Base-by-base conservation (phyloP, 139 green algal species). In the Desmodesmus armatus region DNA sequence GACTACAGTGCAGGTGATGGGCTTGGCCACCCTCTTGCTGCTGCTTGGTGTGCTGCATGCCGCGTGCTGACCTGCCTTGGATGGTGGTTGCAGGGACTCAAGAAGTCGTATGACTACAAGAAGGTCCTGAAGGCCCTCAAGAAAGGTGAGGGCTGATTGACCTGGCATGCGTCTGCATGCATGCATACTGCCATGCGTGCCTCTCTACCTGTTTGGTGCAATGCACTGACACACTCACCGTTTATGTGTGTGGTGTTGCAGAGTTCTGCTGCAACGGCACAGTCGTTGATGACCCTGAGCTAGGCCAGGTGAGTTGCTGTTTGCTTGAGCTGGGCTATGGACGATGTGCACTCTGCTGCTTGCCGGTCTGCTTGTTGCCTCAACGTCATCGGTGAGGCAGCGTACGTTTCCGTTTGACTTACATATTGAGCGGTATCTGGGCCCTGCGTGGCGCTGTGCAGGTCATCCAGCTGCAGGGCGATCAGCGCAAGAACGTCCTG, bases 261-360 rank as follows among this genome's bases (percentile, higher is more conserved):
- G 94, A 99, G 86, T 99, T 99, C 83, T 99, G 96, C 90, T 99
- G 97, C 95, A 99, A 99, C 95, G 97, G 97, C 62, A 97, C 91
- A 25, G 96, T 99, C 35, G 96, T 99, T 27, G 97, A 99, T 79
- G 97, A 99, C 85, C 65, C 91, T 35, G 97, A 99, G 90, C 90
- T 97, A 3, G 97, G 97, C 63, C 91, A 97, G 85, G 91, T 95
- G 58, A 49, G 84, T 43, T 35, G 74, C 27, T n/a, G n/a, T n/a
- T n/a, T n/a, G n/a, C n/a, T n/a, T n/a, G n/a, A n/a, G n/a, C n/a
- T n/a, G n/a, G n/a, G n/a, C n/a, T n/a, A n/a, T n/a, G n/a, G n/a
- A n/a, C n/a, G n/a, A n/a, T n/a, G n/a, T n/a, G n/a, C n/a, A n/a
- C n/a, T n/a, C n/a, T n/a, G n/a, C n/a, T n/a, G n/a, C n/a, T n/a